phyloP scores from a whole-genome alignment of 306 rosid genomes.

The Dalbergia cultrata region DNA sequence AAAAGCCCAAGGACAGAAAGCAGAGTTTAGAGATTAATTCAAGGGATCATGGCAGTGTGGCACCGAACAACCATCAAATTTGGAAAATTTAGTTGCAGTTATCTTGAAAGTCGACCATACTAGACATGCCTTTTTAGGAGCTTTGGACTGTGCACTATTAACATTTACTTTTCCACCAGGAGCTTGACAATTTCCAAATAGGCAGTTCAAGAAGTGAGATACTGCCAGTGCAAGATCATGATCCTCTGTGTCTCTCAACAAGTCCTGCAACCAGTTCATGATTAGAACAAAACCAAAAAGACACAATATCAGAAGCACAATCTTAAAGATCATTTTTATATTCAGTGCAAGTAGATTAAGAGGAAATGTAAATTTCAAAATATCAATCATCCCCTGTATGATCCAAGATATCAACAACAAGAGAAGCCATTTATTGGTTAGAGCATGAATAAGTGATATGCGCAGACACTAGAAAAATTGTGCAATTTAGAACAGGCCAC shows the following conservation, averaged over 20 bases:
- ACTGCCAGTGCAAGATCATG: constrained; percentile 87
- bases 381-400: not conserved
- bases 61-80: constrained; percentile 4
- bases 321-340: not conserved
- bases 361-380: constrained; percentile 5
- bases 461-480: not conserved
- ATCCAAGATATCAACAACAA: constrained; percentile 28
- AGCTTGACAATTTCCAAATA: constrained; percentile 85
- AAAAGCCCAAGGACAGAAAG: constrained; percentile 13
- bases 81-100: constrained; percentile 13
- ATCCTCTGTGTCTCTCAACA: constrained; percentile 88
- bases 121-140: constrained; percentile 67
- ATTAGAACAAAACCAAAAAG: constrained; percentile 15
- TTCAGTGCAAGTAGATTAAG: constrained; percentile 15
- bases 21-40: constrained; percentile 24
- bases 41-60: not conserved
- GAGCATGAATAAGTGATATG: not conserved
- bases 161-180: constrained; percentile 60
- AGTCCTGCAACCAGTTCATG: constrained; percentile 65
- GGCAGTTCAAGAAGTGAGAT: constrained; percentile 89
- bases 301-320: constrained; percentile 20
- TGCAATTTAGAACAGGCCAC: constrained; percentile 5
- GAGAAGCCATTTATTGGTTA: constrained; percentile 17
- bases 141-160: constrained; percentile 59
- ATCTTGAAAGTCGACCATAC: constrained; percentile 31